These are phyloP conservation scores for Pseudogymnoascus sp. DNA, from an alignment of 2,329 filamentous ascomycete species.

Conservation along the genomic window DNA sequence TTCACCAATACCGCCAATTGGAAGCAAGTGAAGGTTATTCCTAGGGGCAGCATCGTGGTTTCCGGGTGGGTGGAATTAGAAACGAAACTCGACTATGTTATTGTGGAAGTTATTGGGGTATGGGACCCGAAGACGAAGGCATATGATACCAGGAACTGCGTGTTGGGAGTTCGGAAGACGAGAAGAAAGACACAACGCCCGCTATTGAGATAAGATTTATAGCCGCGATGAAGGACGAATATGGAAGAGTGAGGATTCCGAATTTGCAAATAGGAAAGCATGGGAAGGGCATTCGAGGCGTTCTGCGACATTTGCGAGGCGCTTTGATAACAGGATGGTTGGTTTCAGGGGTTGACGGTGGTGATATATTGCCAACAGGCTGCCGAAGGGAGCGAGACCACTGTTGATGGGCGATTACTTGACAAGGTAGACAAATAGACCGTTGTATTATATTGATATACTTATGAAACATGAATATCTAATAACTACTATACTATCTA, in stretches of 20 bases:
- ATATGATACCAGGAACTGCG: conserved; percentile 24
- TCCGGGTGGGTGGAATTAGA: conserved; percentile 48
- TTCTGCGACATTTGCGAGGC: conserved; percentile 1
- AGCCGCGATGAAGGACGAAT: not conserved
- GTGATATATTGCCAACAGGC: not conserved
- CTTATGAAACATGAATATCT: not conserved
- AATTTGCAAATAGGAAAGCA: not conserved
- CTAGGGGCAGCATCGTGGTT: conserved; percentile 43
- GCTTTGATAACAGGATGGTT: not conserved
- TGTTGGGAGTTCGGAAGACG: not conserved
- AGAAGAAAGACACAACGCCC: not conserved
- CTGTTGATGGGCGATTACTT: not conserved
- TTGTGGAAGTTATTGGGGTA: conserved; percentile 43
- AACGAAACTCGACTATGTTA: conserved; percentile 37
- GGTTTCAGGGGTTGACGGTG: not conserved
- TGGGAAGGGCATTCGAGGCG: not conserved
- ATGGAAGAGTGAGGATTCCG: not conserved
- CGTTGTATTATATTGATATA: conserved; percentile 1
- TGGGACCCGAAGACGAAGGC: conserved; percentile 47
- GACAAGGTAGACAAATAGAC: conserved; percentile 1
- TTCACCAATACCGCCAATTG: conserved; percentile 34
- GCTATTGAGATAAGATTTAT: not conserved
- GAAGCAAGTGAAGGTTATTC: conserved; percentile 37
- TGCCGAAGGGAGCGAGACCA: not conserved
- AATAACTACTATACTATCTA: not conserved